Evolutionary conservation across 2,329 filamentous ascomycete genomes (phyloP).

Genomic region (Diatrype stigma): DNA sequence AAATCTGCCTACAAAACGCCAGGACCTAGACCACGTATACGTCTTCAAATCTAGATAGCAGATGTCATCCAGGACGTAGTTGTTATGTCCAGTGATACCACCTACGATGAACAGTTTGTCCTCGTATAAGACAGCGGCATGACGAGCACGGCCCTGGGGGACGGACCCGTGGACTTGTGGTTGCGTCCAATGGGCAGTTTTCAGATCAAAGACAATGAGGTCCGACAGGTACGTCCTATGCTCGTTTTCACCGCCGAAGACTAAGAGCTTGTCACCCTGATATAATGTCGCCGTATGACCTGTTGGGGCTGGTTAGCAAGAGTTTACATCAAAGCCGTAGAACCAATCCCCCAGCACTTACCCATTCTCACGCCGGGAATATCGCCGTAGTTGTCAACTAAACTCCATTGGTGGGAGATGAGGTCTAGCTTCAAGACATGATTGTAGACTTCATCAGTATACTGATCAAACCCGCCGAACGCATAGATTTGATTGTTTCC

Average conservation of each 20-base stretch:
- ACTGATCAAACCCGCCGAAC: slow-evolving; percentile 97
- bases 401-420: slow-evolving; percentile 82
- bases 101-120: slow-evolving; percentile 96
- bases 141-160: slow-evolving; percentile 84
- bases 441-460: slow-evolving; percentile 98
- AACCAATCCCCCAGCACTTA: no score
- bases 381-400: slow-evolving; percentile 98
- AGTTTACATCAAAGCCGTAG: no score
- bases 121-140: slow-evolving; percentile 90
- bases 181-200: slow-evolving; percentile 92
- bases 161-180: slow-evolving; percentile 80
- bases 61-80: slow-evolving; percentile 89
- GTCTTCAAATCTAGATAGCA: slow-evolving; percentile 96
- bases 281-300: slow-evolving; percentile 94
- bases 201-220: slow-evolving; percentile 91
- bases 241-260: slow-evolving; percentile 97
- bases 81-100: slow-evolving; percentile 91
- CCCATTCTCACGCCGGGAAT: slow-evolving; percentile 97
- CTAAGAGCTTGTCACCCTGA: slow-evolving; percentile 88
- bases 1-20: slow-evolving; percentile 92
- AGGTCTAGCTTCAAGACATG: slow-evolving; percentile 90
- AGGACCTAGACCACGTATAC: slow-evolving; percentile 93
- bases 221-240: slow-evolving; percentile 94
- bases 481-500: slow-evolving; percentile 97
- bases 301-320: slow-evolving; percentile 31